Base-by-base conservation (phyloP, 1,284 basidiomycete genomes). In the Rhodotorula mucilaginosa region DNA sequence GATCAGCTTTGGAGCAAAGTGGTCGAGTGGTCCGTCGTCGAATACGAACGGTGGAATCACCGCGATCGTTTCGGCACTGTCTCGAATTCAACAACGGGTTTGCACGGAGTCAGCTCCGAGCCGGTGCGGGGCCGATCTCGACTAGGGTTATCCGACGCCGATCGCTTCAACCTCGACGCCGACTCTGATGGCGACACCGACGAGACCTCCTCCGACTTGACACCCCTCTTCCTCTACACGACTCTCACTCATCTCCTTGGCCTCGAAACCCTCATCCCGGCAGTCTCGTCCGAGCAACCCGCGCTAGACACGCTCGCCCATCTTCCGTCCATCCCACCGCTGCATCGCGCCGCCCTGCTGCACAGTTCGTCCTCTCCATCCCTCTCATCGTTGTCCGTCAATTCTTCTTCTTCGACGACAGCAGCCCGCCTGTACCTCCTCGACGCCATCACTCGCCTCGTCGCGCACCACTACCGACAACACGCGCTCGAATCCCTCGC, bases 11-110 rank as follows among this genome's bases (percentile, higher is more conserved):
- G 57, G 64, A 31, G 34, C 21, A 65, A 61, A 21, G 3, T 68
- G 18, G 51, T 58, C 21, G 67, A 71, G 19, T 76, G 72, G 74
- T 68, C 63, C 5, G 62, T 72, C 3, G 16, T 39, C 34, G 67
- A 63, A 26, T 65, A 68, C 48, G 74, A 74, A 21, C 16, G 13
- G 5, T 63, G 16, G 21, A 39, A 23, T 15, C 51, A 26, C 16
- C 47, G 68, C 29, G 71, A 68, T 16, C 8, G 12, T 29, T 19
- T 16, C 23, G 66, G 48, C 8, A 15, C 10, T n/a, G 46, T 7
- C 21, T 49, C 10, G 19, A 2, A 46, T 13, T 10, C 31, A 10
- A 12, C 34, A 18, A 44, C 39, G 39, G 10, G 10, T 10, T 44
- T 10, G 39, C 39, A 44, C 12, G 39, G 39, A 39, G 39, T 39